Base-by-base conservation (phyloP, 73 alveolate genomes). In the Blepharisma stoltei region DNA sequence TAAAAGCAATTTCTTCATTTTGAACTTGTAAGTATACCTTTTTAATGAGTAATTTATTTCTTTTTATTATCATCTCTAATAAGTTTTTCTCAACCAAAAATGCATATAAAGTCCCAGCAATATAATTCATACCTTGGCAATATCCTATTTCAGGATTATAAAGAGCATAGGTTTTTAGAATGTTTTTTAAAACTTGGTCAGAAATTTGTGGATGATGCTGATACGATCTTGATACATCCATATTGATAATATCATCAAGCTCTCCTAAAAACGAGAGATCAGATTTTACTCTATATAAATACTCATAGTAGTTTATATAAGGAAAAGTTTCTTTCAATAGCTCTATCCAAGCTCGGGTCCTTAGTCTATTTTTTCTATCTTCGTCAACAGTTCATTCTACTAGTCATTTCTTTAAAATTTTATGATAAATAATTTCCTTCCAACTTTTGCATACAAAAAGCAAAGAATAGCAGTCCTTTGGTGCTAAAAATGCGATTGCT, bases 81-180 rank as follows among this genome's bases (percentile, higher is more conserved):
- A n/a, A n/a, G n/a, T n/a, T n/a, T n/a, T n/a, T n/a, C n/a, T n/a
- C n/a, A n/a, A n/a, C n/a, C n/a, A n/a, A n/a, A n/a, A n/a, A n/a
- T n/a, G n/a, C n/a, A n/a, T n/a, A n/a, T 53, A 93, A 70, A 71
- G 94, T 91, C 37, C 97, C 98, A 20, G 93, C 98, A 23, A 93
- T 82, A 80, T 90, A 93, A 82, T 93, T 93, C 98, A 93, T 93
- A 69, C 98, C 98, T 91, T 93, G 91, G 68, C 98, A 93, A 80
- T 93, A 93, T 54, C 94, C 97, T 32, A 93, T 89, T 78, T 90
- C 97, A 27, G 95, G 93, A 67, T 92, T 88, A 52, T 81, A 88
- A 85, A 85, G 80, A 1, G 98, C 98, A 46, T 83, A 86, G 7
- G 93, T 83, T 8, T 78, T 71, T 46, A 93, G 86, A 25, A 93